These are phyloP conservation scores for Globisporangium spinosum DNA, from an alignment of 352 stramenopile genomes.

Conservation along the genomic window DNA sequence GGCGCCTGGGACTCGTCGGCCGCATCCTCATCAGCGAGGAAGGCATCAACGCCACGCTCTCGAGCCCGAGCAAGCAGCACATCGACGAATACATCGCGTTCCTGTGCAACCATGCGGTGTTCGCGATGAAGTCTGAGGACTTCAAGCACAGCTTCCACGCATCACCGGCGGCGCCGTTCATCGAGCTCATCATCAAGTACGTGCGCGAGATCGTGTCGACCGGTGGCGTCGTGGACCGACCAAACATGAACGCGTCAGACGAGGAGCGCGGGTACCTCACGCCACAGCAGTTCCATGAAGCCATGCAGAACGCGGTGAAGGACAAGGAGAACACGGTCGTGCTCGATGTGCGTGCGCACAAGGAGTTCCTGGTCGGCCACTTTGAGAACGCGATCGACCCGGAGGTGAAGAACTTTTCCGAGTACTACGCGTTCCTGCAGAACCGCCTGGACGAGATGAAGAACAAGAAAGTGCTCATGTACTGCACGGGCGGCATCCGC, in stretches of 20 bases:
- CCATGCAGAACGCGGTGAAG: slow-evolving; percentile 38
- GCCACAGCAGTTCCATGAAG: slow-evolving; percentile 73
- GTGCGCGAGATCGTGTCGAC: slow-evolving; percentile 80
- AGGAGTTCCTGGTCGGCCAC: slow-evolving; percentile 66
- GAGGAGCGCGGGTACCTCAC: slow-evolving; percentile 64
- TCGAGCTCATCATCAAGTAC: slow-evolving; percentile 68
- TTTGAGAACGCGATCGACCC: slow-evolving; percentile 66
- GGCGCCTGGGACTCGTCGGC: slow-evolving; percentile 53
- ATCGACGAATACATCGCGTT: slow-evolving; percentile 68
- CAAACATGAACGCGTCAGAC: slow-evolving; percentile 55
- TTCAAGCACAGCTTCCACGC: slow-evolving; percentile 70
- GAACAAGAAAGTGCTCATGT: slow-evolving; percentile 74
- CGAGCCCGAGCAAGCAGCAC: slow-evolving; percentile 29
- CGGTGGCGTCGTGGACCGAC: slow-evolving; percentile 39
- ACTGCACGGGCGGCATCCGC: slow-evolving; percentile 73
- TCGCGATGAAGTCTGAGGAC: slow-evolving; percentile 57
- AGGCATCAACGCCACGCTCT: slow-evolving; percentile 82
- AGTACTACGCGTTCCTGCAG: slow-evolving; percentile 69
- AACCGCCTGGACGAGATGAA: slow-evolving; percentile 59
- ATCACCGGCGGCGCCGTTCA: slow-evolving; percentile 38
- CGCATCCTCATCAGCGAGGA: slow-evolving; percentile 78
- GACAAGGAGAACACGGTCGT: slow-evolving; percentile 50
- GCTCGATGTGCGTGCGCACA: slow-evolving; percentile 58
- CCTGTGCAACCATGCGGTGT: slow-evolving; percentile 46
- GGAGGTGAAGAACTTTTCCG: slow-evolving; percentile 71